Conservation (phyloP, 345 rosid species). For the Gossypium herbaceum region DNA sequence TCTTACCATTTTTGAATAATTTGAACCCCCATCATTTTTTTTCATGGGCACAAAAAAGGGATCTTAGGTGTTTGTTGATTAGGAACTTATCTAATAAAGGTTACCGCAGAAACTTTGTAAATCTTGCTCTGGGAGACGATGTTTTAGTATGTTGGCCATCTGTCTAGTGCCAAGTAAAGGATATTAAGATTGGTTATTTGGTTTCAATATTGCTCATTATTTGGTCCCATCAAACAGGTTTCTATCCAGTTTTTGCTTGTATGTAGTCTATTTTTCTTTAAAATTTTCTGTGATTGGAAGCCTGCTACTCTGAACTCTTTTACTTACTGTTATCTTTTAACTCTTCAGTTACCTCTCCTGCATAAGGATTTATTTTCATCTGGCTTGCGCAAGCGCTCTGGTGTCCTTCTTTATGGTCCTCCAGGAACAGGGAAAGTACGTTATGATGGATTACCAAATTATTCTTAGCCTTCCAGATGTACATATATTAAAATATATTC, state of each 20-base stretch:
- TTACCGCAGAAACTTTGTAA: background rate
- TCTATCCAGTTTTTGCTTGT: slow-evolving; percentile 3
- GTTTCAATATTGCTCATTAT: background rate
- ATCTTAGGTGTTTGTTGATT: background rate
- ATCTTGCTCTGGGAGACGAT: background rate
- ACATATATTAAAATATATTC: slow-evolving; percentile 4
- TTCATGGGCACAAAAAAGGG: background rate
- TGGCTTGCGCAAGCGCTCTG: slow-evolving; percentile 95
- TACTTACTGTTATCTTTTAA: slow-evolving; percentile 5
- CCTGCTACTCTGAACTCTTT: slow-evolving; percentile 1
- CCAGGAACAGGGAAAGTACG: slow-evolving; percentile 97
- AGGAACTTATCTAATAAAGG: background rate
- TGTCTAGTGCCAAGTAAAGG: background rate
- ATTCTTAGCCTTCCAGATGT: slow-evolving; percentile 8
- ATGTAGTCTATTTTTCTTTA: background rate
- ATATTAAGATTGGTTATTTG: background rate
- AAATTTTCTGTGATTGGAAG: background rate
- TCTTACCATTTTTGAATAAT: background rate
- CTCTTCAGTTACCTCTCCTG: slow-evolving; percentile 70
- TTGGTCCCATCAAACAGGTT: background rate
- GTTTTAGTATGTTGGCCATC: background rate
- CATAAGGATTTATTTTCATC: slow-evolving; percentile 93
- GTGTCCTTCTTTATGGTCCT: slow-evolving; percentile 97
- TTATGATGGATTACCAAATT: slow-evolving; percentile 11
- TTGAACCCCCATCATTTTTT: background rate